Evolutionary conservation across 495 filamentous ascomycete genomes (phyloP).

Genomic region (Cercophora samala): DNA sequence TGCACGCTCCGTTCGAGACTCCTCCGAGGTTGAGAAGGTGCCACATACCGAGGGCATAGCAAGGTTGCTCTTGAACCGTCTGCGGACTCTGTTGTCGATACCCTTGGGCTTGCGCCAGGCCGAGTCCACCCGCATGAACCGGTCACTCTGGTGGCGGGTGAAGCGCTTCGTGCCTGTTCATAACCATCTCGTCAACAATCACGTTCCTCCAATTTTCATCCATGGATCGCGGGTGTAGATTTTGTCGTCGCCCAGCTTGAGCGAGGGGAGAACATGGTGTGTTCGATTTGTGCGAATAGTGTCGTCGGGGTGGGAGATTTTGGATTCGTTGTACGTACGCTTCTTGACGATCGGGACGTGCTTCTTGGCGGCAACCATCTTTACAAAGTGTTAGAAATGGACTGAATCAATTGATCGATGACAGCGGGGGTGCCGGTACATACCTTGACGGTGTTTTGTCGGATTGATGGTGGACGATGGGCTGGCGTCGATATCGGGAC

Average conservation of each 20-base stretch:
- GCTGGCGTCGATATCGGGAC: conserved; percentile 37
- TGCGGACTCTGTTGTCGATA: conserved; percentile 82
- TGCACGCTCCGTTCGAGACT: not conserved
- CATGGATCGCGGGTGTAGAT: not conserved
- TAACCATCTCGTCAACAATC: conserved; percentile 25
- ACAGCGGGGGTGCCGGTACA: conserved; percentile 14
- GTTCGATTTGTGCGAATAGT: conserved; percentile 8
- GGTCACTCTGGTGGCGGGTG: conserved; percentile 94
- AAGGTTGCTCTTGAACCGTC: conserved; percentile 90
- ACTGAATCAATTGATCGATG: conserved; percentile 8
- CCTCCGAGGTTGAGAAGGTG: not conserved
- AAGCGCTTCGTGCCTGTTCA: conserved; percentile 78
- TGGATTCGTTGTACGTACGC: conserved; percentile 61
- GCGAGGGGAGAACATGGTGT: conserved; percentile 7
- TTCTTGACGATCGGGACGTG: conserved; percentile 99
- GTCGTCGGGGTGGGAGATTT: conserved; percentile 19
- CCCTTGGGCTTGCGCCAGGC: conserved; percentile 99
- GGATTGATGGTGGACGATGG: conserved; percentile 39
- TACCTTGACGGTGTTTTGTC: conserved; percentile 50
- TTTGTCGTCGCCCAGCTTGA: conserved; percentile 11
- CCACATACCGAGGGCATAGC: conserved; percentile 95
- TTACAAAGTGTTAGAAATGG: conserved; percentile 33
- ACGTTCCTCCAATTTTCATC: conserved; percentile 13
- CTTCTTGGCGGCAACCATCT: conserved; percentile 99
- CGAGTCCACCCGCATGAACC: conserved; percentile 81